These are phyloP conservation scores for Diplodia corticola DNA, from an alignment of 2,329 filamentous ascomycete species.

Conservation along the genomic window DNA sequence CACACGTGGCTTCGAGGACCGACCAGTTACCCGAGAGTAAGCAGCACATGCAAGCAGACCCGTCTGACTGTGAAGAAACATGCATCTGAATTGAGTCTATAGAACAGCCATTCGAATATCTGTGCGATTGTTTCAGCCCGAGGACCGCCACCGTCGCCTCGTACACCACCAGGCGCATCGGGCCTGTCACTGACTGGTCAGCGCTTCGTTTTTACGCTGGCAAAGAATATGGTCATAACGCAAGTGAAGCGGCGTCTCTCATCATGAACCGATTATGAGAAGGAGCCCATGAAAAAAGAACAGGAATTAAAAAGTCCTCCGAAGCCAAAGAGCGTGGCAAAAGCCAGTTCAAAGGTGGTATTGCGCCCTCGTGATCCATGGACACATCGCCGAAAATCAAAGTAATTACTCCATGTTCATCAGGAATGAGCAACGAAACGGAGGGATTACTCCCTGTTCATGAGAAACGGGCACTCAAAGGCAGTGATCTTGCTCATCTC, in stretches of 20 bases:
- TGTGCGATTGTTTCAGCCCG: constrained; percentile 4
- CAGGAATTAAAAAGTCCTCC: not conserved
- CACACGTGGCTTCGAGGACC: not conserved
- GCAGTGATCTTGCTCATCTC: constrained; percentile 38
- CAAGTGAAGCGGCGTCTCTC: not conserved
- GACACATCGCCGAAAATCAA: too few species aligned
- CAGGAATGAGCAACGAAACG: not conserved
- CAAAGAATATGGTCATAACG: not conserved
- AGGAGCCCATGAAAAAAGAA: not conserved
- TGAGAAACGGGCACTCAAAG: constrained; percentile 39
- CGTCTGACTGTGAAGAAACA: constrained; percentile 14
- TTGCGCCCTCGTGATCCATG: too few species aligned
- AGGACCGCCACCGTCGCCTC: not conserved
- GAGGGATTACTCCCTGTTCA: constrained; percentile 38
- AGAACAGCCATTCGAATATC: constrained; percentile 5
- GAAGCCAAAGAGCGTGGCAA: not conserved
- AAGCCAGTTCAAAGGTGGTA: not conserved
- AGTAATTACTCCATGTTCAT: too few species aligned
- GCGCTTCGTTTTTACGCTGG: not conserved
- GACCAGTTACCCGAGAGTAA: not conserved
- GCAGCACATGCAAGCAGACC: not conserved
- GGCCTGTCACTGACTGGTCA: not conserved
- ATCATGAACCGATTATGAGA: not conserved
- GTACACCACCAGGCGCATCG: constrained; percentile 3
- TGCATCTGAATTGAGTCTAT: constrained; percentile 12